Evolutionary conservation across 345 rosid genomes (phyloP).

Genomic region (Populus euphratica): DNA sequence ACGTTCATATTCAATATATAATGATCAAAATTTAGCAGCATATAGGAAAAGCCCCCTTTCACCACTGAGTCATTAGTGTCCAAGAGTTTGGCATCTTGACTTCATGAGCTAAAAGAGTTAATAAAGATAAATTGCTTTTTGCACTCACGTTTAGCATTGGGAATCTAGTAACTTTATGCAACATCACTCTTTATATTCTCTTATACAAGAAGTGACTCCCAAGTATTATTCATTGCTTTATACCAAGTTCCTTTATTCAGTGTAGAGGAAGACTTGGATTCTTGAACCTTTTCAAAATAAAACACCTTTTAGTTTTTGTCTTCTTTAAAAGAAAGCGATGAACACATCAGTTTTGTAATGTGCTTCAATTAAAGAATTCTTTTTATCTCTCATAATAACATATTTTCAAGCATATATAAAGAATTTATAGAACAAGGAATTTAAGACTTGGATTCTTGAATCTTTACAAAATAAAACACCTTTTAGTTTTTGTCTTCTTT

Average conservation of each 20-base stretch:
- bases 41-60: too few species aligned
- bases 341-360: neutral
- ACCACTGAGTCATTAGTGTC: neutral
- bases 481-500: neutral
- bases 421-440: neutral
- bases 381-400: neutral
- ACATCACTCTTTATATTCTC: neutral
- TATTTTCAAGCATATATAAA: neutral
- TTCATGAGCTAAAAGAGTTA: neutral
- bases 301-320: neutral
- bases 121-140: neutral
- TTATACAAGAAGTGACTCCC: neutral
- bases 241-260: neutral
- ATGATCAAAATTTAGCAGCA: too few species aligned
- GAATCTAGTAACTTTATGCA: neutral
- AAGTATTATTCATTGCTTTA: neutral
- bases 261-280: neutral
- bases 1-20: too few species aligned
- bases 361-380: neutral
- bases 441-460: neutral
- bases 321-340: neutral
- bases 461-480: neutral
- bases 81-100: neutral
- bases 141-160: neutral
- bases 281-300: neutral